These are phyloP conservation scores for Entelexis paramagnoliae DNA, from an alignment of 1,139 yeast genomes.

Conservation along the genomic window DNA sequence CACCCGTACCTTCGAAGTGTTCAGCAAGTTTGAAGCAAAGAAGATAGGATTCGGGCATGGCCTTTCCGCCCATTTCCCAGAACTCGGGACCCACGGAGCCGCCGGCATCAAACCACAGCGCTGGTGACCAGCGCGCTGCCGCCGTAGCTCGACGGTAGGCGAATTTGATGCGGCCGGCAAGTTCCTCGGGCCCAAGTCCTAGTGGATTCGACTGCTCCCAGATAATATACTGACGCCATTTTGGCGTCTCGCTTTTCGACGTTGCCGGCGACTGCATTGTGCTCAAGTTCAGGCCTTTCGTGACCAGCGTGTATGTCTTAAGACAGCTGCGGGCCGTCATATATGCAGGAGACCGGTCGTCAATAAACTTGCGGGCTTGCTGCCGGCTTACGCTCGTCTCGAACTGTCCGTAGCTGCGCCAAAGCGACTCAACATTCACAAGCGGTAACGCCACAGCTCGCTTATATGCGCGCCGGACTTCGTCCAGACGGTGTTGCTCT, in stretches of 20 bases:
- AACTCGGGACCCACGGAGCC: conserved; percentile 32
- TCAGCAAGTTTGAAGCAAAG: conserved; percentile 63
- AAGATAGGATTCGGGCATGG: conserved; percentile 65
- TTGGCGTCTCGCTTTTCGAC: conserved; percentile 26
- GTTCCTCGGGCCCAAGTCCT: conserved; percentile 44
- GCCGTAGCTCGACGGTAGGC: conserved; percentile 65
- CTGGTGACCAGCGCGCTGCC: conserved; percentile 59
- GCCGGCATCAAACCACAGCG: conserved; percentile 69
- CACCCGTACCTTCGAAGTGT: conserved; percentile 50
- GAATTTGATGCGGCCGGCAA: conserved; percentile 55
- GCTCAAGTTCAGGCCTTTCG: conserved; percentile 35
- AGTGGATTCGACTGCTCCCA: conserved; percentile 71
- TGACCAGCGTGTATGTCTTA: conserved; percentile 55
- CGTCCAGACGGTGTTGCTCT: conserved; percentile 75
- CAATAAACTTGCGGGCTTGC: conserved; percentile 76
- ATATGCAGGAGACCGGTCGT: conserved; percentile 75
- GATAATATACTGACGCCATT: conserved; percentile 67
- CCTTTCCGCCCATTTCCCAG: conserved; percentile 45
- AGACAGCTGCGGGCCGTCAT: conserved; percentile 80
- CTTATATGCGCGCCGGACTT: conserved; percentile 64
- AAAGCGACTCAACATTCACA: conserved; percentile 59
- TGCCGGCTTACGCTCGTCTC: conserved; percentile 65
- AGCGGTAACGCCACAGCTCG: conserved; percentile 63
- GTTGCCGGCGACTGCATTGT: conserved; percentile 12
- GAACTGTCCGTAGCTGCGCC: conserved; percentile 76